These are phyloP conservation scores for Ganoderma resinaceum DNA, from an alignment of 1,284 basidiomycete genomes.

Conservation along the genomic window DNA sequence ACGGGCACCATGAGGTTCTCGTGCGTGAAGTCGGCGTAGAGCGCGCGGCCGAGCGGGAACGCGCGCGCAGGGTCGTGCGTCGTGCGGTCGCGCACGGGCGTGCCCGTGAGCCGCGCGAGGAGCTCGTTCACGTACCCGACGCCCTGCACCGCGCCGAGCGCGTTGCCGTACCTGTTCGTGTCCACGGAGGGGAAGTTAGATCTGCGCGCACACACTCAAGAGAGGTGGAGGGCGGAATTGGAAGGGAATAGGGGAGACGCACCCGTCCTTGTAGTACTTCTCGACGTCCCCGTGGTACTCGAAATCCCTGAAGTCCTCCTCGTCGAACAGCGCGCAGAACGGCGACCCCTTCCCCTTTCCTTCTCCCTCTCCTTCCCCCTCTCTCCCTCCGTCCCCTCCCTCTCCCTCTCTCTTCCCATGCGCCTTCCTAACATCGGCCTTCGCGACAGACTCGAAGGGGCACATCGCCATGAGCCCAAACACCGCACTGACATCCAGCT, in stretches of 20 bases:
- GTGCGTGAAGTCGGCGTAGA: conserved; percentile 84
- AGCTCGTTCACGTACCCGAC: conserved; percentile 88
- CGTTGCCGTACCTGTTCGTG: conserved; percentile 62
- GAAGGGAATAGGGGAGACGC: conserved; percentile 34
- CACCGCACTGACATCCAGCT: conserved; percentile 62
- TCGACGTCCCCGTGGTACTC: conserved; percentile 79
- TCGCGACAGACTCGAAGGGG: conserved; percentile 74
- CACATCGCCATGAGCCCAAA: conserved; percentile 76
- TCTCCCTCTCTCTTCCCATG: no score
- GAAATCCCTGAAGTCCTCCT: conserved; percentile 67
- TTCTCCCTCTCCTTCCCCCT: no score
- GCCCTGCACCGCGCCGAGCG: conserved; percentile 74
- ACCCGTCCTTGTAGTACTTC: conserved; percentile 84
- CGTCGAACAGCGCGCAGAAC: conserved; percentile 75
- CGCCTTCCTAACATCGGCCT: no score
- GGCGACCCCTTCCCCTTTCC: conserved; percentile 52
- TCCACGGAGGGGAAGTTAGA: not conserved
- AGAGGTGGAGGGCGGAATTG: not conserved
- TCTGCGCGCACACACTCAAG: not conserved
- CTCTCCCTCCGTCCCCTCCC: no score
- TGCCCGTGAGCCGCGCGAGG: conserved; percentile 72
- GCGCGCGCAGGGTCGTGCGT: conserved; percentile 82
- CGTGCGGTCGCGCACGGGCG: conserved; percentile 68
- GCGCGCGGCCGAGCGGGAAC: conserved; percentile 72
- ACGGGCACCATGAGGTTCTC: conserved; percentile 85